phyloP scores from a whole-genome alignment of 2,329 filamentous ascomycete species.

The Bipolaris gigantea region DNA sequence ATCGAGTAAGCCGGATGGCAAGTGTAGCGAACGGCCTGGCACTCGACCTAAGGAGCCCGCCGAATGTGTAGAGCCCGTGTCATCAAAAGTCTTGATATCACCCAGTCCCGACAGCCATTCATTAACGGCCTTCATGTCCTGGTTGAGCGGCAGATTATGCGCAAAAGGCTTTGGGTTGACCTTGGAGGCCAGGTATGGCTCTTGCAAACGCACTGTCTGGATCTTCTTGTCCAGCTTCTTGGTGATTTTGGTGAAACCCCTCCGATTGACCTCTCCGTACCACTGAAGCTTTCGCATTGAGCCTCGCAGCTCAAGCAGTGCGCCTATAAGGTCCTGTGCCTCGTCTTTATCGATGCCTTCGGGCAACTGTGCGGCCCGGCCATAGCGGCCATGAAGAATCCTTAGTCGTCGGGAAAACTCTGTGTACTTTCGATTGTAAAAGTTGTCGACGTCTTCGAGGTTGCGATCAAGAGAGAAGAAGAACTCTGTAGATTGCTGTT shows the following conservation, averaged over 20 bases:
- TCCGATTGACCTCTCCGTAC: constrained; percentile 96
- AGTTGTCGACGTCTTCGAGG: constrained; percentile 92
- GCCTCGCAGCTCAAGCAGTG: constrained; percentile 82
- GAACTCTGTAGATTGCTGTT: constrained; percentile 67
- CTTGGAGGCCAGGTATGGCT: constrained; percentile 84
- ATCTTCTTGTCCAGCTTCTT: constrained; percentile 99
- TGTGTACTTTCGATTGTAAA: constrained; percentile 94
- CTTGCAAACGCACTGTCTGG: constrained; percentile 72
- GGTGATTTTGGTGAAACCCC: constrained; percentile 96
- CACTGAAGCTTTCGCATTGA: constrained; percentile 91
- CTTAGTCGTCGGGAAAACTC: constrained; percentile 83
- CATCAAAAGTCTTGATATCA: constrained; percentile 75
- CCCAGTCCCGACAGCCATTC: constrained; percentile 85
- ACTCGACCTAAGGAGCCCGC: constrained; percentile 73
- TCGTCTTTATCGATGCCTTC: constrained; percentile 83
- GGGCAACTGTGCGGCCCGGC: constrained; percentile 67
- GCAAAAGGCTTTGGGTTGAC: constrained; percentile 89
- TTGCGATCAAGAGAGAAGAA: constrained; percentile 96
- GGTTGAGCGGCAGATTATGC: constrained; percentile 64
- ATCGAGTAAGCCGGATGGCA: constrained; percentile 70
- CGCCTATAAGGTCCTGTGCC: constrained; percentile 85
- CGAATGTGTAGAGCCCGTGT: constrained; percentile 70
- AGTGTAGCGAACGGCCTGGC: constrained; percentile 72
- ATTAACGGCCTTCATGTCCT: constrained; percentile 72
- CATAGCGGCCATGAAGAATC: constrained; percentile 85